Evolutionary conservation across 106 monocot species (phyloP).

Genomic region (Xerophyta viscosa): DNA sequence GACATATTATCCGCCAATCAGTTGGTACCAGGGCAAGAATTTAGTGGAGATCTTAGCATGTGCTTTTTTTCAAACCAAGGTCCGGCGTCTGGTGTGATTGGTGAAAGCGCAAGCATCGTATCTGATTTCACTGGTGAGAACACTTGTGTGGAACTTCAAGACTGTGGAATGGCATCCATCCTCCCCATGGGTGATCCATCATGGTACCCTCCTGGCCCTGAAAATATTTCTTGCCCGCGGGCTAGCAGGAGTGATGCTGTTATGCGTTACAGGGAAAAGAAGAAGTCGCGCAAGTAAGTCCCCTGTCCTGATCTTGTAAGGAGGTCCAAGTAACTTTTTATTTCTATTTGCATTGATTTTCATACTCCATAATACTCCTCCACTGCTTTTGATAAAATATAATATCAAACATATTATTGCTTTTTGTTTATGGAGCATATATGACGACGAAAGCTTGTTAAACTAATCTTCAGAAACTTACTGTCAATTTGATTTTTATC

Average conservation of each 20-base stretch:
- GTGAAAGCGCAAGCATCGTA: slow-evolving; percentile 53
- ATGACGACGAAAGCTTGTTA: too few species aligned
- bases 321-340: too few species aligned
- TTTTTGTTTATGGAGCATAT: too few species aligned
- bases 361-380: too few species aligned
- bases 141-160: slow-evolving; percentile 60
- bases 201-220: slow-evolving; percentile 44
- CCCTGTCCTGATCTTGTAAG: too few species aligned
- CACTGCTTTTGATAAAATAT: too few species aligned
- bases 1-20: slow-evolving; percentile 50
- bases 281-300: slow-evolving; percentile 85
- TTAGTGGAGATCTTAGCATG: slow-evolving; percentile 36
- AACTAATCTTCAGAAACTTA: too few species aligned
- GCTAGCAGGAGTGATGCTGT: slow-evolving; percentile 71
- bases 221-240: slow-evolving; percentile 22
- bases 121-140: slow-evolving; percentile 81
- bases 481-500: too few species aligned
- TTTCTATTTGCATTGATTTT: too few species aligned
- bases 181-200: slow-evolving; percentile 58
- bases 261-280: slow-evolving; percentile 92
- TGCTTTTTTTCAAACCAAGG: slow-evolving; percentile 41
- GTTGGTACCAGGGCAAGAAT: slow-evolving; percentile 38
- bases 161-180: slow-evolving; percentile 53
- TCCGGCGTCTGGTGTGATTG: too few species aligned
- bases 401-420: too few species aligned